Percentiles rank a stretch among this genome's conserved stretches.
Evolutionary conservation across 2,329 filamentous ascomycete species (phyloP).

Genomic region (Neonectria magnoliae): DNA sequence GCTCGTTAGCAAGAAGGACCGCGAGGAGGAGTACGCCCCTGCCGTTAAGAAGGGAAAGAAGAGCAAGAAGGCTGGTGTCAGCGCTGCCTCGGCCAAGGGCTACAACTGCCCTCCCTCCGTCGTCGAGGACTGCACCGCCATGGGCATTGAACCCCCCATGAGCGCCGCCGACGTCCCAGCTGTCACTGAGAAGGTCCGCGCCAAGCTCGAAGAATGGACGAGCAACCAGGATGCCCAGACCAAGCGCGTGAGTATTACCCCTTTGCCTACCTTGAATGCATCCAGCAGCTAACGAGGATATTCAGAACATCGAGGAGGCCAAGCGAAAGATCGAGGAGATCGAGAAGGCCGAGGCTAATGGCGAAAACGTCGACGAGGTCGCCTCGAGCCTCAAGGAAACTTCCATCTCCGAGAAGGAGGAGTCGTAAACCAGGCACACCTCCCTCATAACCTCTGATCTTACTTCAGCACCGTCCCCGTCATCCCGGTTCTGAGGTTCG

Average conservation of each 20-base stretch:
- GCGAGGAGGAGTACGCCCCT: slow-evolving; percentile 86
- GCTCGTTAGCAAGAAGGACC: slow-evolving; percentile 85
- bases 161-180: slow-evolving; percentile 82
- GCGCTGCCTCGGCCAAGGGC: slow-evolving; percentile 60
- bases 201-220: slow-evolving; percentile 93
- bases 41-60: slow-evolving; percentile 89
- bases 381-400: slow-evolving; percentile 62
- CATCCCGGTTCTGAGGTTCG: slow-evolving; percentile 15
- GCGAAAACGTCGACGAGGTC: slow-evolving; percentile 64
- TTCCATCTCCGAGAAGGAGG: slow-evolving; percentile 63
- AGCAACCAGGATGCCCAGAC: slow-evolving; percentile 89
- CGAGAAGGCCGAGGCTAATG: slow-evolving; percentile 68
- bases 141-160: slow-evolving; percentile 89
- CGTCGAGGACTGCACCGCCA: slow-evolving; percentile 86
- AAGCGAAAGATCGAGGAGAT: slow-evolving; percentile 94
- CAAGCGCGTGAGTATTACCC: slow-evolving; percentile 74
- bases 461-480: slow-evolving; percentile 7
- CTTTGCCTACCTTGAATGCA: not conserved
- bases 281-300: slow-evolving; percentile 41
- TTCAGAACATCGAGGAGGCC: slow-evolving; percentile 93
- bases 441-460: not conserved
- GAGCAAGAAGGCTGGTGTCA: slow-evolving; percentile 72
- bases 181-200: slow-evolving; percentile 88
- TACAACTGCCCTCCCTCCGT: slow-evolving; percentile 92
- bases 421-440: slow-evolving; percentile 49